A percentile compares a stretch with the other conserved stretches of the same genome.
Evolutionary conservation across 179 eudicot genomes (phyloP).

Genomic region (Spinacia oleracea): DNA sequence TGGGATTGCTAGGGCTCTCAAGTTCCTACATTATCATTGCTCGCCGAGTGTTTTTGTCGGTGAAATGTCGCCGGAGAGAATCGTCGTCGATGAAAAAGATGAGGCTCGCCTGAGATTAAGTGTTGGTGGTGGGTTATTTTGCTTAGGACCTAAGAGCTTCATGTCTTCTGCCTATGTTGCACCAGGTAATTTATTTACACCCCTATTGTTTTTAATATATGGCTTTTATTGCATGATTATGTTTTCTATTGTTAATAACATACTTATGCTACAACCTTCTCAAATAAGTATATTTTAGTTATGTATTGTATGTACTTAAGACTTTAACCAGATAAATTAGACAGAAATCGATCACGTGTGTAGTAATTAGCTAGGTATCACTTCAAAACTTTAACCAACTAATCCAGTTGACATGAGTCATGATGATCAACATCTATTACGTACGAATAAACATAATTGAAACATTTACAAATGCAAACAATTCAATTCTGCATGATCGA

Average conservation of each 20-base stretch:
- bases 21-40: conserved; percentile 49
- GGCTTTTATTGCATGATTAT: not conserved
- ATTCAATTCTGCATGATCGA: conserved; percentile 21
- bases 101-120: conserved; percentile 52
- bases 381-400: no score
- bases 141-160: conserved; percentile 42
- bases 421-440: no score
- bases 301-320: no score
- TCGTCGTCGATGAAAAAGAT: conserved; percentile 45
- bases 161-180: conserved; percentile 62
- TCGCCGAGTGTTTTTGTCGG: conserved; percentile 37
- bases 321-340: no score
- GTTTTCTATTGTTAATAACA: no score
- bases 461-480: not conserved
- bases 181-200: conserved; percentile 51
- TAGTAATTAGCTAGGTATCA: no score
- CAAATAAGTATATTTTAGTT: no score
- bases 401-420: no score
- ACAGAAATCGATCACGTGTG: no score
- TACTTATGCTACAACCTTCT: no score
- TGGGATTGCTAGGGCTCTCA: conserved; percentile 69
- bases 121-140: conserved; percentile 37
- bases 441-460: no score
- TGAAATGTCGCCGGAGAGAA: conserved; percentile 56
- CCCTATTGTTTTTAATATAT: no score